Base-by-base conservation (phyloP, 495 filamentous ascomycete species). In the Trichoderma asperelloides region DNA sequence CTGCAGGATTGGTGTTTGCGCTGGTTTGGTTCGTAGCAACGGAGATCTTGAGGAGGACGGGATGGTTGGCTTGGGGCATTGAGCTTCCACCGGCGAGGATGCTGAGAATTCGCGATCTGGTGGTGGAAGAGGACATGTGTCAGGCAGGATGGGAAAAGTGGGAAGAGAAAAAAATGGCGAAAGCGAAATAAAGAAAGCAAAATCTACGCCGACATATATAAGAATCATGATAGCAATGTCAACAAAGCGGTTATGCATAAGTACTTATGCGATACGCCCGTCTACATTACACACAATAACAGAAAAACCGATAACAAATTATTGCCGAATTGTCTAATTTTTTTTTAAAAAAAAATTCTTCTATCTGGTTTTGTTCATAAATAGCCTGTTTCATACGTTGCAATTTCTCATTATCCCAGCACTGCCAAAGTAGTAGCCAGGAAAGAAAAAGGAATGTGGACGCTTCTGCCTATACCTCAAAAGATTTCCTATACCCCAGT, bases 121-220 rank as follows among this genome's bases (percentile, higher is more conserved):
- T 96, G 33, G 84, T 97, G 27, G 88, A 89, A 79, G 93, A 97
- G 78, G 96, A 98, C 77, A 75, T 97, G 70, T 88, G 88, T 23
- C 92, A 96, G 77, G 88, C 92, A 55, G 95, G 95, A 28, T 98
- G 95, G 95, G 91, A 90, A 77, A 88, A 89, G 74, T 98, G 93
- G 93, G 87, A 92, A 78, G 79, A 79, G 57, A 83, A 79, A 75
- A 62, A 63, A 40, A 67, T 0, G 33, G 41, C 27, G 49, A 62
- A 49, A 63, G 15, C 21, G 43, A 45, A 23, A 30, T 18, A 47
- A 21, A 16, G 63, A 23, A 8, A 6, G 39, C 13, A 27, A 21
- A 12, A 45, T 65, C 15, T 21, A 64, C 15, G 5, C 2, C 63
- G 43, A 30, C 23, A 16, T 23, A 37, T n/a, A 63, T 40, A 23